Conservation (phyloP, 352 stramenopile species). For the Globisporangium iwayamae region DNA sequence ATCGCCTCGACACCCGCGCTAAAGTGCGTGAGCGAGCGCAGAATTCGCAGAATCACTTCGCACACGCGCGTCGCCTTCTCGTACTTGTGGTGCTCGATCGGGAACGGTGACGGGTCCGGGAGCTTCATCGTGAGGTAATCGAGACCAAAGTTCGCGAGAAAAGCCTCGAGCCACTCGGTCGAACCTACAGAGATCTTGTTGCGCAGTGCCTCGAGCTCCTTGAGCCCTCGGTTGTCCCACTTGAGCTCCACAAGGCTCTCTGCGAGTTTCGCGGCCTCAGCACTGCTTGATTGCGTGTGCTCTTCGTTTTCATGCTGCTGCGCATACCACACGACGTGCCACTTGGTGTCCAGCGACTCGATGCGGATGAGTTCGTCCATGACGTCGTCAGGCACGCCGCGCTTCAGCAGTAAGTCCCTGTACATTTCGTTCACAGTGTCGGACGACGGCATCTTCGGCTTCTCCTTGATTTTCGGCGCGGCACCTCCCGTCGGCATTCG, state of each 20-base stretch:
- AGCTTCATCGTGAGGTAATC: slow-evolving; percentile 88
- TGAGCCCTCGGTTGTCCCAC: slow-evolving; percentile 78
- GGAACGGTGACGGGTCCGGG: slow-evolving; percentile 74
- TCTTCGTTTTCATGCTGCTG: slow-evolving; percentile 81
- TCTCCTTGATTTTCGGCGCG: slow-evolving; percentile 66
- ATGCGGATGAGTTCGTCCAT: slow-evolving; percentile 85
- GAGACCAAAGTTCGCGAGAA: slow-evolving; percentile 68
- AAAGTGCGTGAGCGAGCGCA: slow-evolving; percentile 78
- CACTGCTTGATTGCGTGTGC: slow-evolving; percentile 47
- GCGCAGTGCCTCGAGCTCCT: slow-evolving; percentile 65
- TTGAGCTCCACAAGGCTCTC: slow-evolving; percentile 80
- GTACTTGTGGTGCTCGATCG: slow-evolving; percentile 75
- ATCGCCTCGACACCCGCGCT: slow-evolving; percentile 76
- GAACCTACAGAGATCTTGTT: slow-evolving; percentile 69
- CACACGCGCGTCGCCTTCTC: slow-evolving; percentile 76
- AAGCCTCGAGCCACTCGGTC: slow-evolving; percentile 75
- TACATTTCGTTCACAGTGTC: slow-evolving; percentile 88
- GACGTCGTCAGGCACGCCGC: slow-evolving; percentile 76
- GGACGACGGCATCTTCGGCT: slow-evolving; percentile 46
- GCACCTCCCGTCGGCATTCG: slow-evolving; percentile 70
- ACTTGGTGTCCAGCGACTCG: slow-evolving; percentile 82
- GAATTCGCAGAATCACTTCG: slow-evolving; percentile 71
- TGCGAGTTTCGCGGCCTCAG: slow-evolving; percentile 59
- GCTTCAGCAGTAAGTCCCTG: slow-evolving; percentile 70
- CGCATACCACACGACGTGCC: slow-evolving; percentile 81